Evolutionary conservation across 805 yeast species (phyloP), one percentile per base, ranked within the genome.

Genomic region (Saccharomycopsis fermentans): DNA sequence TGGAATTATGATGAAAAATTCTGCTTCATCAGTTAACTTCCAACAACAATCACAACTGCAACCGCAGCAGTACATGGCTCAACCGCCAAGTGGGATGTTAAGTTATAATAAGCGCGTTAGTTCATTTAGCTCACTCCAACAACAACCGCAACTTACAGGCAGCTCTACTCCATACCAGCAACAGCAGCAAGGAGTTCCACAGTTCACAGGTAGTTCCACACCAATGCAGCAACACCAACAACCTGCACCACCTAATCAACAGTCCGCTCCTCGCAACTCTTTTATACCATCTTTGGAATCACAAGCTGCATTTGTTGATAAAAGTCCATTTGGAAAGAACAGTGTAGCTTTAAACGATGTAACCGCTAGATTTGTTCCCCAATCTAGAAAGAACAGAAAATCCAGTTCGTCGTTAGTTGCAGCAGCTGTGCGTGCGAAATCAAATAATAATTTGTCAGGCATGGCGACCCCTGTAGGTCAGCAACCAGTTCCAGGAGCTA

Each of bases 361-460:
- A 3, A 52, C 60, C 8, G 16, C 58, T 4, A 50, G 62, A 36
- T 59, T 61, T 50, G 60, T 58, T 58, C 74, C 76, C 39, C 73
- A 80, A n/a, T 71, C 76, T 4, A 69, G 80, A 63, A 77, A 77
- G 66, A 74, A 74, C 59, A 70, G 81, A 62, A 75, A 73, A 60
- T 74, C 79, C 24, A 63, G 65, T 21, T 54, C 62, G 55, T 60
- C 60, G 27, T 57, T 61, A 56, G 52, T 55, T 16, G 35, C 56
- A 11, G 54, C 43, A 27, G 40, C 60, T n/a, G 57, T 53, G 11
- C 32, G 36, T 19, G 54, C 39, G 2, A 55, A 40, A 14, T 37
- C 54, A 14, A 54, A 17, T 24, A 47, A n/a, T 9, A 47, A 54
- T 32, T 11, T 11, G 11, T 27, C 36, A 26, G 51, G 32, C 17